Evolutionary conservation across 768 basidiomycete species (phyloP).

Genomic region (Leccinum uliginosum): DNA sequence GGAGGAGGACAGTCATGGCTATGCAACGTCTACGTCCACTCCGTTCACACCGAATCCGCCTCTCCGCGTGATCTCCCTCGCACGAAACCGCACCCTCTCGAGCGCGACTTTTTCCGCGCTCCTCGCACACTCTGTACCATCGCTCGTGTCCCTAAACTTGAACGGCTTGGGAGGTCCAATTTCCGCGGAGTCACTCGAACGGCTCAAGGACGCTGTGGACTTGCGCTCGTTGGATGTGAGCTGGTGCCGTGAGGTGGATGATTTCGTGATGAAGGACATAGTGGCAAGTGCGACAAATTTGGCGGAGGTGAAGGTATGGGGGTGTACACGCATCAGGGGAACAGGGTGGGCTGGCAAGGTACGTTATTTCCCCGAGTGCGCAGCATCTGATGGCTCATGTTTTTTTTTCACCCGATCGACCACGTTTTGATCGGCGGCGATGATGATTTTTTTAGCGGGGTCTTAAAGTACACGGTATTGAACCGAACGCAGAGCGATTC

Average conservation of each 20-base stretch:
- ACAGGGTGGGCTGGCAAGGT: constrained; percentile 44
- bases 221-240: constrained; percentile 71
- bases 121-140: constrained; percentile 60
- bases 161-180: constrained; percentile 69
- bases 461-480: constrained; percentile 29
- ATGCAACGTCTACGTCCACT: not conserved
- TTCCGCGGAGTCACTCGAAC: constrained; percentile 42
- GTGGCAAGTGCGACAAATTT: constrained; percentile 43
- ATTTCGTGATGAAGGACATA: constrained; percentile 74
- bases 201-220: constrained; percentile 33
- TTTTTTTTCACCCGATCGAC: not conserved
- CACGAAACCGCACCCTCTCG: constrained; percentile 55
- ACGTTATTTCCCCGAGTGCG: constrained; percentile 1
- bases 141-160: constrained; percentile 60
- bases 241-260: constrained; percentile 79
- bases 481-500: constrained; percentile 35
- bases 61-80: constrained; percentile 52
- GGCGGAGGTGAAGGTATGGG: constrained; percentile 48
- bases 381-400: not conserved
- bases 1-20: not conserved
- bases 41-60: constrained; percentile 36
- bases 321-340: constrained; percentile 47
- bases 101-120: constrained; percentile 54
- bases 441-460: constrained; percentile 16
- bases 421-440: not conserved